Evolutionary conservation across 139 green algal genomes (phyloP).

Genomic region (Axilococcus clingmanii): DNA sequence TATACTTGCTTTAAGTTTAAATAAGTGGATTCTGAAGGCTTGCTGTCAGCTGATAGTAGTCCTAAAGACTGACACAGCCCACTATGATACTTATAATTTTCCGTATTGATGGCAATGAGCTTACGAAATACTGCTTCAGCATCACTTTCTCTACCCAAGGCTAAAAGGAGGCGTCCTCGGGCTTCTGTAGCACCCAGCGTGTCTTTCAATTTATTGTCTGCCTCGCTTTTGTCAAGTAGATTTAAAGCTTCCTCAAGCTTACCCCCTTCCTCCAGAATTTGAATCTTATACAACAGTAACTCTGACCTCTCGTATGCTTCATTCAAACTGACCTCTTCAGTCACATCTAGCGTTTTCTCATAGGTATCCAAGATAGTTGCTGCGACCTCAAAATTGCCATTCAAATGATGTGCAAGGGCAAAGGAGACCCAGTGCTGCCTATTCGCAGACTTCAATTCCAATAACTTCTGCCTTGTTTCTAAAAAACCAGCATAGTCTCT

Average conservation of each 20-base stretch:
- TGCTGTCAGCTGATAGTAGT: background rate
- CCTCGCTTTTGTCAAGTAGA: conserved; percentile 30
- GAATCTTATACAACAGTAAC: conserved; percentile 87
- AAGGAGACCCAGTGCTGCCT: conserved; percentile 87
- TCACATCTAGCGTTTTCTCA: conserved; percentile 16
- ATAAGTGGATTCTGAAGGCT: no score
- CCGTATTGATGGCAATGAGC: conserved; percentile 64
- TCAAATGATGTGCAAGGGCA: conserved; percentile 84
- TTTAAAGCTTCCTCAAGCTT: conserved; percentile 32
- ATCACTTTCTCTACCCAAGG: conserved; percentile 29
- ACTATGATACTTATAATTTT: conserved; percentile 71
- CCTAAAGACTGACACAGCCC: conserved; percentile 47
- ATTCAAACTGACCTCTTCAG: conserved; percentile 5
- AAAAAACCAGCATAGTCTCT: conserved; percentile 84
- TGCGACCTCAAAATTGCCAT: conserved; percentile 63
- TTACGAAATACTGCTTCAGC: conserved; percentile 57
- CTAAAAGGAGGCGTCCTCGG: conserved; percentile 49
- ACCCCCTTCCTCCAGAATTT: conserved; percentile 73
- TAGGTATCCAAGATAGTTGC: conserved; percentile 41
- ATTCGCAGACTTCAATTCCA: conserved; percentile 67
- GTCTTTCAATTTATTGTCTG: conserved; percentile 67
- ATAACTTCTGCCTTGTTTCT: conserved; percentile 78
- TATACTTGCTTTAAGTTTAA: conserved; percentile 51
- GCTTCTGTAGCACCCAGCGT: conserved; percentile 50
- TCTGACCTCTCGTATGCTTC: conserved; percentile 95